These are phyloP conservation scores for Mycocentrospora acerina DNA, from an alignment of 2,329 filamentous ascomycete genomes.

Conservation along the genomic window DNA sequence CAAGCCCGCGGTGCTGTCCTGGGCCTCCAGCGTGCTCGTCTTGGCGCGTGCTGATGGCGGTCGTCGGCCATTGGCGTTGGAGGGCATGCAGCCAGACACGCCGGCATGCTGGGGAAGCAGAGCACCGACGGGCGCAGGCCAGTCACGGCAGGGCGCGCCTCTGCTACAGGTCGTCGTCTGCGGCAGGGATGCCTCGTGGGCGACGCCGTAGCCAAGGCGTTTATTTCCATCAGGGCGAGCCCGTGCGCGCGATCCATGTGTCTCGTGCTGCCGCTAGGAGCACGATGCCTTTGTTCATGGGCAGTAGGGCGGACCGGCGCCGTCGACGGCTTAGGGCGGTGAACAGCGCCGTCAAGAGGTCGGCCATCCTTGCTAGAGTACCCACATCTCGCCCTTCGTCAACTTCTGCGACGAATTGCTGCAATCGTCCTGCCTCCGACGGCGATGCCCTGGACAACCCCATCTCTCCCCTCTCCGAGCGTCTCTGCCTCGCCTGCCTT, in stretches of 20 bases:
- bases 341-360: too few species aligned
- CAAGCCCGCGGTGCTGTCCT: too few species aligned
- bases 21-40: too few species aligned
- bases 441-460: conserved; percentile 38
- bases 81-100: too few species aligned
- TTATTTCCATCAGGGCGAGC: conserved; percentile 31
- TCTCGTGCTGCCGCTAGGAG: conserved; percentile 25
- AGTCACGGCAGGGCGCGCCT: conserved; percentile 13
- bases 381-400: conserved; percentile 37
- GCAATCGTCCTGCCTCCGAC: conserved; percentile 33
- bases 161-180: conserved; percentile 8
- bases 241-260: conserved; percentile 31
- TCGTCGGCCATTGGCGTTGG: too few species aligned
- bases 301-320: too few species aligned
- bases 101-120: conserved; percentile 6
- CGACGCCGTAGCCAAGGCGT: conserved; percentile 29
- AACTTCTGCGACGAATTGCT: conserved; percentile 33
- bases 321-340: too few species aligned
- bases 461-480: conserved; percentile 28
- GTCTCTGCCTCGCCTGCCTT: conserved; percentile 19
- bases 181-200: conserved; percentile 39
- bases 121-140: conserved; percentile 9
- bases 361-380: conserved; percentile 37
- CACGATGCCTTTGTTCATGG: conserved; percentile 9
- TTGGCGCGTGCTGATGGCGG: too few species aligned